Evolutionary conservation across 2,329 filamentous ascomycete genomes (phyloP).

Genomic region (Penicillium sp.): DNA sequence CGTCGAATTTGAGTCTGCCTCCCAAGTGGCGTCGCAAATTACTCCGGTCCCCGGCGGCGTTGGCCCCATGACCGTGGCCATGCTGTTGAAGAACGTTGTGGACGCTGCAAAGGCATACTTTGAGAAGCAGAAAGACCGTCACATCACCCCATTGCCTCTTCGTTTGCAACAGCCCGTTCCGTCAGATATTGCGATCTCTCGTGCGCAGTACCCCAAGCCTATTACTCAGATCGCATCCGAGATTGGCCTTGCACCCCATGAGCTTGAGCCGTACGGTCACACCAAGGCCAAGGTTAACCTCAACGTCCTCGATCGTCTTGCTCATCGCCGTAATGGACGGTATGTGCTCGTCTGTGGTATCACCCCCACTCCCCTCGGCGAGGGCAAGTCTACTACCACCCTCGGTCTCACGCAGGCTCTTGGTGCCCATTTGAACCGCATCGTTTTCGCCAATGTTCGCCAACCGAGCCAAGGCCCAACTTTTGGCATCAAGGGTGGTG

Average conservation of each 20-base stretch:
- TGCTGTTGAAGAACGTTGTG: conserved; percentile 94
- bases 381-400: conserved; percentile 97
- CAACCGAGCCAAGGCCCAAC: conserved; percentile 96
- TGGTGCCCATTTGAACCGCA: conserved; percentile 76
- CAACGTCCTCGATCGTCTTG: conserved; percentile 70
- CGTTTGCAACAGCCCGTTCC: conserved; percentile 75
- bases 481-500: conserved; percentile 97
- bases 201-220: conserved; percentile 82
- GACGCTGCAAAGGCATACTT: conserved; percentile 77
- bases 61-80: conserved; percentile 97
- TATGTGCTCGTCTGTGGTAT: conserved; percentile 95
- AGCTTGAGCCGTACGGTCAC: conserved; percentile 89
- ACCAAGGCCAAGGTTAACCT: conserved; percentile 96
- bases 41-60: conserved; percentile 96
- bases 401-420: conserved; percentile 92
- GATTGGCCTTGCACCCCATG: conserved; percentile 77
- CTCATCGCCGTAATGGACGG: conserved; percentile 79
- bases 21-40: conserved; percentile 81
- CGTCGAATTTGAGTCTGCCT: conserved; percentile 82
- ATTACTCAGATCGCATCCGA: conserved; percentile 81
- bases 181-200: conserved; percentile 90
- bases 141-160: conserved; percentile 74
- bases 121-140: conserved; percentile 72
- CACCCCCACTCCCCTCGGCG: conserved; percentile 89
- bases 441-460: conserved; percentile 93